Evolutionary conservation across 495 filamentous ascomycete genomes (phyloP), one percentile per base, ranked within the genome.

Genomic region (Echria macrotheca): DNA sequence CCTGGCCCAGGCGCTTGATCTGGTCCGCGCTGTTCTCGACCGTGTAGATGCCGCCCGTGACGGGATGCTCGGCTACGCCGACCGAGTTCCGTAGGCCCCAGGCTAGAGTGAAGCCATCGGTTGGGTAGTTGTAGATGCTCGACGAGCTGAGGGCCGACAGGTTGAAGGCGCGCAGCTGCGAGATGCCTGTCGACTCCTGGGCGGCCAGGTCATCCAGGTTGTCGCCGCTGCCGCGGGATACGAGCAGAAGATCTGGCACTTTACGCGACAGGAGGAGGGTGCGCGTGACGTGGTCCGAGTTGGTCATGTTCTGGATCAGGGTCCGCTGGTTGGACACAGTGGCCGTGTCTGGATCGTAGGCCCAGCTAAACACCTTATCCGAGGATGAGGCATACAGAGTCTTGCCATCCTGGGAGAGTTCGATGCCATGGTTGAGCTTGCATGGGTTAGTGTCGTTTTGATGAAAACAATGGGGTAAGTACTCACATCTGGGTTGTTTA

Each of bases 1-100:
- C 82, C 15, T 64, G 49, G 0, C 73, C 74, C 0, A 32, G 26
- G 9, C 85, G 72, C 7, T 44, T 53, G n/a, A 87, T 69, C 5
- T 84, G 44, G 56, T 89, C 85, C 3, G 76, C 82, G 23, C 76
- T 81, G 57, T 89, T 90, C 60, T 90, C 86, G 14, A 89, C 85
- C 5, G 72, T 76, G 69, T 76, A 90, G 53, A 89, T 67, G 24
- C 69, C 71, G 17, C 77, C 73, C 1, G 58, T 70, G 19, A 64
- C 45, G 31, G 78, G 73, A 40, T 83, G 70, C 58, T 82, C 55
- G 36, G 64, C 80, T 3, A 89, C 60, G 12, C 86, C 85, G 15
- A 88, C 84, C 1, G 76, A 76, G 63, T 89, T 88, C 14, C 86
- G 74, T 18, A 89, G 73, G 29, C 85, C 85, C 75, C 83, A 89